Evolutionary conservation across 75 land plant genomes (phyloP), one percentile per base, ranked within the genome.

Genomic region (Sequoia sempervirens): DNA sequence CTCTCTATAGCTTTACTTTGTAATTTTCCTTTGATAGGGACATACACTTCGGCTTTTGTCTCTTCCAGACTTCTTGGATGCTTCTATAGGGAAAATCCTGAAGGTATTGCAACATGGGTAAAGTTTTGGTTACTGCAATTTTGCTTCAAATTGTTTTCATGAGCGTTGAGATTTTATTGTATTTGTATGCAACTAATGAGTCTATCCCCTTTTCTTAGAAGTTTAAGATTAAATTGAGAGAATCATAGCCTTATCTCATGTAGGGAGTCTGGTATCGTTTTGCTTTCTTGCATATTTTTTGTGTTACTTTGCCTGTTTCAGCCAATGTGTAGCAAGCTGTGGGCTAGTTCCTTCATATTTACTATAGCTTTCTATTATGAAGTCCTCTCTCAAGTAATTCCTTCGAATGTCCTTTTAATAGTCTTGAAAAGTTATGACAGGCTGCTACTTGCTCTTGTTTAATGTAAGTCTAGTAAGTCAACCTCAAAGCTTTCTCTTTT

Each of bases 51-150:
- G 97, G 37, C 93, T 96, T 46, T 80, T 96, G 74, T 96, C 99
- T 17, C 83, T 96, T 84, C 97, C 97, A 75, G 99, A 96, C 82
- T 96, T 95, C 88, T 84, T 96, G 82, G 97, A 96, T 92, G 94
- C 95, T 32, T 96, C 99, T 5, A 95, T 96, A 34, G 99, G 99
- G 46, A 96, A 96, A 85, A 93, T 96, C 74, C 80, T 96, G 83
- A 95, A 89, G 94, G 99, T 96, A 84, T 56, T 75, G 88, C 26
- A 61, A 20, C 46, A 32, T 6, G 9, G 37, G 10, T 68, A 66
- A 41, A 45, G 2, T 78, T n/a, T 9, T n/a, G 47, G 28, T 78
- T 78, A n/a, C 14, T 45, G 7, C 26, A 78, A 45, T 78, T 78
- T 41, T 4, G 13, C 50, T 45, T 78, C 13, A 75, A 38, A 75